Base-by-base conservation (phyloP, 2,329 filamentous ascomycete species). In the Boeremia exigua region DNA sequence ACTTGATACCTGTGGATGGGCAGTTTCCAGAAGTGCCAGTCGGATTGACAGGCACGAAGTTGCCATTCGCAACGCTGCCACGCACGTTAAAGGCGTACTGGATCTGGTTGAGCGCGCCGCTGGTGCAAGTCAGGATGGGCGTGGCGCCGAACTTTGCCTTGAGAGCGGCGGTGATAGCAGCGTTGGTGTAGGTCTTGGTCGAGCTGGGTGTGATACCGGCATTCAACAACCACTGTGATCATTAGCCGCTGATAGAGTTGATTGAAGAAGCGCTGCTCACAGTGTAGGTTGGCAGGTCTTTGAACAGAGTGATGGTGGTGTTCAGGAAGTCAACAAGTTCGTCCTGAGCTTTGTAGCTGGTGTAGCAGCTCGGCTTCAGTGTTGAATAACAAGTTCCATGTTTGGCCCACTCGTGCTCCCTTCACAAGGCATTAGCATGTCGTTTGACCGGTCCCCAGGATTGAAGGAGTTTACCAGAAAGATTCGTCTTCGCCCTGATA, bases 381-480 rank as follows among this genome's bases (percentile, higher is more conserved):
- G 47, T 42, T 9, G 37, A 49, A 37, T 49, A 49, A n/a, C 47
- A 49, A 19, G 47, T 49, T 7, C 47, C 47, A n/a, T 49, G 47
- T 40, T 49, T 49, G 37, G 37, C 42, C 47, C 47, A 49, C 29
- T 49, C 47, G 12, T 49, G 47, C 15, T 49, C 47, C 47, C 47
- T 48, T 37, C 38, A 19, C 5, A 49, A 2, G 4, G 8, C 7
- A 6, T 49, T 5, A 49, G 29, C 37, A 34, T 42, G 8, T 15
- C 6, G 7, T 15, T 36, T 8, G 11, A 39, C 17, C 25, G n/a
- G 14, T 1, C n/a, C 15, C 17, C 11, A 2, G 19, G 19, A 11
- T 1, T 9, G 45, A 6, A 8, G 15, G 7, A 37, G 25, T 37
- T 34, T 36, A 42, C 47, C 47, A 49, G 47, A 49, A 49, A 27